A percentile compares a stretch with the other conserved stretches of the same genome.
phyloP scores from a whole-genome alignment of 345 rosid genomes.

The Balakata baccata region DNA sequence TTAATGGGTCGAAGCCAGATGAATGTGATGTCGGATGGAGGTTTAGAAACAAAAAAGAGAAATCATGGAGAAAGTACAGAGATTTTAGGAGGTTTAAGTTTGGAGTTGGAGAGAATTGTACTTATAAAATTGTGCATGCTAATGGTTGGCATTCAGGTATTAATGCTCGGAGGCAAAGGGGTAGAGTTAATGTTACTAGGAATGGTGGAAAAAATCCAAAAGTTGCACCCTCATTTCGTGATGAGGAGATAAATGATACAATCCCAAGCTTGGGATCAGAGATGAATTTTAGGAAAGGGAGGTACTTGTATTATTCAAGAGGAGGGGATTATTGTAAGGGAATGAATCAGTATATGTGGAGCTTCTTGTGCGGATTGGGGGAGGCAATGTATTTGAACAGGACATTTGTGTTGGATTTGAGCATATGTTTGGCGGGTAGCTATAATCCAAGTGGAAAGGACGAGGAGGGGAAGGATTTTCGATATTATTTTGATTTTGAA shows the following conservation, averaged over 20 bases:
- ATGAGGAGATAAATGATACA: constrained; percentile 32
- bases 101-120: constrained; percentile 59
- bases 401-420: constrained; percentile 88
- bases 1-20: constrained; percentile 59
- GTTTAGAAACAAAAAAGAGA: constrained; percentile 89
- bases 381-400: constrained; percentile 92
- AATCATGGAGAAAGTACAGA: constrained; percentile 89
- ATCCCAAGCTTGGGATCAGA: constrained; percentile 28
- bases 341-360: constrained; percentile 94
- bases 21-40: constrained; percentile 92
- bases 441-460: constrained; percentile 65
- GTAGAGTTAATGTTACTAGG: constrained; percentile 12
- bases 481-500: constrained; percentile 86
- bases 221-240: constrained; percentile 16
- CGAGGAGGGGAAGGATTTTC: constrained; percentile 84
- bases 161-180: constrained; percentile 60
- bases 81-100: constrained; percentile 88
- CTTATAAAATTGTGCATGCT: constrained; percentile 51
- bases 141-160: constrained; percentile 84
- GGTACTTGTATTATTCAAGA: constrained; percentile 74
- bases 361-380: constrained; percentile 91
- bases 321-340: constrained; percentile 95
- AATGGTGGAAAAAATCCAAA: constrained; percentile 14
- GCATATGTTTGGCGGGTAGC: constrained; percentile 61
- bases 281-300: constrained; percentile 59